Evolutionary conservation across 352 stramenopile species (phyloP).

Genomic region (Pythium phragmitis): DNA sequence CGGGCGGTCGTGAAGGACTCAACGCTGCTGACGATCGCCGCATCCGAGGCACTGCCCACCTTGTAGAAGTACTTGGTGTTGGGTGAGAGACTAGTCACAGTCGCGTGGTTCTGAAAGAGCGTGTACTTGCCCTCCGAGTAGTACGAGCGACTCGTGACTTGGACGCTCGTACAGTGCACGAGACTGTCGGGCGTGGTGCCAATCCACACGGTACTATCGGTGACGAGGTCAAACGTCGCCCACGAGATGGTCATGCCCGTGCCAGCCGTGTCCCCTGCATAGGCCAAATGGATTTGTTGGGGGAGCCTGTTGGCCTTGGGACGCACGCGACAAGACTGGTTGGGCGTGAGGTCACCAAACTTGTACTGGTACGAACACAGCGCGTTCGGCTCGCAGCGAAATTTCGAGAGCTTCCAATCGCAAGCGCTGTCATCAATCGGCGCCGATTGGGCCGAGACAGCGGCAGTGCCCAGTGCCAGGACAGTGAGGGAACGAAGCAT

Average conservation of each 20-base stretch:
- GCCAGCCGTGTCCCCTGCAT: slow-evolving; percentile 35
- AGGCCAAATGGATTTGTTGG: slow-evolving; percentile 53
- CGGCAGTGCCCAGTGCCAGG: neutral
- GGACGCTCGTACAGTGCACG: slow-evolving; percentile 9
- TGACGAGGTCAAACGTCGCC: slow-evolving; percentile 33
- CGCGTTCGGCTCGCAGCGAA: slow-evolving; percentile 15
- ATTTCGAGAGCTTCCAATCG: slow-evolving; percentile 7
- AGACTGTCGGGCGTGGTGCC: slow-evolving; percentile 21
- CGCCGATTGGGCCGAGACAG: neutral
- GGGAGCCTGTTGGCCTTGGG: slow-evolving; percentile 16
- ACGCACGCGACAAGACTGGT: slow-evolving; percentile 24
- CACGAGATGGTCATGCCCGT: slow-evolving; percentile 47
- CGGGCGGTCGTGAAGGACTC: slow-evolving; percentile 44
- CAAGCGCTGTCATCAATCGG: slow-evolving; percentile 17
- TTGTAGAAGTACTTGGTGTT: slow-evolving; percentile 43
- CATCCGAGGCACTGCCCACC: slow-evolving; percentile 19
- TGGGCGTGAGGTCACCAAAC: slow-evolving; percentile 25
- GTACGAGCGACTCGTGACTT: slow-evolving; percentile 27
- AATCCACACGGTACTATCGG: slow-evolving; percentile 39
- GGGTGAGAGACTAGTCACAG: slow-evolving; percentile 32
- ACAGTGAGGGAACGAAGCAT: neutral
- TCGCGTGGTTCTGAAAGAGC: slow-evolving; percentile 47
- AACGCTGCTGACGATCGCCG: slow-evolving; percentile 8
- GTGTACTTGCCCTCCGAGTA: slow-evolving; percentile 48
- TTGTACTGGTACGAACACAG: slow-evolving; percentile 19